Evolutionary conservation across 2,329 filamentous ascomycete species (phyloP).

Genomic region (Colletotrichum tropicale): DNA sequence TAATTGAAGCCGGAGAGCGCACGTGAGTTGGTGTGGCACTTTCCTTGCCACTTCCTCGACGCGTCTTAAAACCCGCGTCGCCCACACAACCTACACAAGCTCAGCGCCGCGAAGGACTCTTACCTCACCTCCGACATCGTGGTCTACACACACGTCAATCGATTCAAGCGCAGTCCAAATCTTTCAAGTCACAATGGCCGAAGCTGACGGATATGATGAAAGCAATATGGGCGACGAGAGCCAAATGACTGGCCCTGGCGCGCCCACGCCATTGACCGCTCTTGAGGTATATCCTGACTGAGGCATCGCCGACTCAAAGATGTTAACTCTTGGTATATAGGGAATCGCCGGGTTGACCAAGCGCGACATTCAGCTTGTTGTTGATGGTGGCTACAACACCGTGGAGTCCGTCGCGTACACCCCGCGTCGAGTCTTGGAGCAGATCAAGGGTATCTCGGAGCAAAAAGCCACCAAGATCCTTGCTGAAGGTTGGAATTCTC

Average conservation of each 20-base stretch:
- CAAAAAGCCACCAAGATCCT: conserved; percentile 94
- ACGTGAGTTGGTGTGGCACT: conserved; percentile 43
- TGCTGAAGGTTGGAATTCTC: conserved; percentile 70
- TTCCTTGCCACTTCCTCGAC: conserved; percentile 31
- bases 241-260: conserved; percentile 80
- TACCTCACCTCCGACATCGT: neutral
- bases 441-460: conserved; percentile 98
- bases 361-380: conserved; percentile 89
- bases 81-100: neutral
- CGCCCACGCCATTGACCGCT: conserved; percentile 85
- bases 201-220: conserved; percentile 70
- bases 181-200: conserved; percentile 41
- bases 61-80: conserved; percentile 30
- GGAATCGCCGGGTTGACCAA: conserved; percentile 90
- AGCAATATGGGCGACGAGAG: conserved; percentile 71
- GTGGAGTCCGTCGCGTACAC: conserved; percentile 96
- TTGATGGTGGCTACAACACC: conserved; percentile 93
- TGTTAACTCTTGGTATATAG: conserved; percentile 46
- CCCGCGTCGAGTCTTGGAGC: conserved; percentile 81
- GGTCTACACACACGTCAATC: neutral
- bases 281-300: conserved; percentile 71
- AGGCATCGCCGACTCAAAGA: neutral
- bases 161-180: neutral
- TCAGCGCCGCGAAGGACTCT: neutral
- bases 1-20: conserved; percentile 15